A percentile compares a stretch with the other conserved stretches of the same genome.
Evolutionary conservation across 2,329 filamentous ascomycete genomes (phyloP).

Genomic region (Fusarium chlamydosporum): DNA sequence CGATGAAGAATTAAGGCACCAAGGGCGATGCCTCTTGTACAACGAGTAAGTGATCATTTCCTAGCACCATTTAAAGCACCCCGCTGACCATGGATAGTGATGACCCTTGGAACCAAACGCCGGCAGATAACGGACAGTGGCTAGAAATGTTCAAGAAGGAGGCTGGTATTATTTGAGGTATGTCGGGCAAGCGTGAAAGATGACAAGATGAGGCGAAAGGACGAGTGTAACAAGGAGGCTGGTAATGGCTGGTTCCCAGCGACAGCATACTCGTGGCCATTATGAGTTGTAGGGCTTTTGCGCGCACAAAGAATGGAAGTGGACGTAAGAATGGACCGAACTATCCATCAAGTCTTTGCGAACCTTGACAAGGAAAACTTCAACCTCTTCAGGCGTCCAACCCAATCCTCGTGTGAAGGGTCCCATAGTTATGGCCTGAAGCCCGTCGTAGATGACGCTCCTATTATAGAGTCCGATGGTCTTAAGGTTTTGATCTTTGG

Average conservation of each 20-base stretch:
- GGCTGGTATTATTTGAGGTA: constrained; percentile 57
- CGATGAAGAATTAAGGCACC: constrained; percentile 55
- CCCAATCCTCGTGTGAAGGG: constrained; percentile 55
- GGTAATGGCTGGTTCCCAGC: no score
- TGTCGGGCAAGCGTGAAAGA: not conserved
- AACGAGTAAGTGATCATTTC: constrained; percentile 47
- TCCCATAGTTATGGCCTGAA: constrained; percentile 54
- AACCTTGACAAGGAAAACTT: constrained; percentile 54
- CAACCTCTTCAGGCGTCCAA: constrained; percentile 55
- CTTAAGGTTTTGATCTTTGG: constrained; percentile 61
- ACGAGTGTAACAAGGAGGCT: not conserved
- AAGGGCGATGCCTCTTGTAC: constrained; percentile 55
- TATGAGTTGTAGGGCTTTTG: constrained; percentile 19
- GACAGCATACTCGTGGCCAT: not conserved
- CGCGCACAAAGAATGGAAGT: constrained; percentile 38
- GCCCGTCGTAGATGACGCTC: constrained; percentile 51
- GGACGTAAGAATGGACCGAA: constrained; percentile 37
- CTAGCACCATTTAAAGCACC: accelerated
- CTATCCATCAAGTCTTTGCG: constrained; percentile 53
- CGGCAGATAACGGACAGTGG: constrained; percentile 71
- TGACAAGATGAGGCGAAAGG: no score
- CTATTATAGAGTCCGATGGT: constrained; percentile 58
- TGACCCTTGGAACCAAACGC: constrained; percentile 71
- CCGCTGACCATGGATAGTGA: constrained; percentile 57
- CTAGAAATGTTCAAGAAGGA: constrained; percentile 69